phyloP scores from a whole-genome alignment of 345 rosid species.

The Murraya paniculata region DNA sequence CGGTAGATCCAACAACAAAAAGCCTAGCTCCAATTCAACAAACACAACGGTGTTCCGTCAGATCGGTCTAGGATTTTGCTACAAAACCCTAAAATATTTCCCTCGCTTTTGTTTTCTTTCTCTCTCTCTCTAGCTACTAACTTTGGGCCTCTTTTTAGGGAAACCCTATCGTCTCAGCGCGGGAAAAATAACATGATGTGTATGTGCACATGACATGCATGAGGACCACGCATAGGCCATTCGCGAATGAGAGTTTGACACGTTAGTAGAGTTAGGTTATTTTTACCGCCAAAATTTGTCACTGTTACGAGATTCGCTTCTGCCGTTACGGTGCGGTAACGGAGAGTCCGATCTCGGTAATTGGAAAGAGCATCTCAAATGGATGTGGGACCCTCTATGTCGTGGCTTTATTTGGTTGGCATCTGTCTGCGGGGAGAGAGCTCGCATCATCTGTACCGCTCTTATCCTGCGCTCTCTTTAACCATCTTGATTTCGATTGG shows the following conservation, averaged over 20 bases:
- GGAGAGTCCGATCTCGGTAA: slow-evolving; percentile 7
- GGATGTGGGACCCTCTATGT: neutral
- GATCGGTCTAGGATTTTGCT: neutral
- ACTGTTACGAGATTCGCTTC: slow-evolving; percentile 30
- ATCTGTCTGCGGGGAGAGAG: neutral
- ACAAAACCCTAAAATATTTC: slow-evolving; percentile 11
- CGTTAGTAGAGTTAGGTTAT: slow-evolving; percentile 3
- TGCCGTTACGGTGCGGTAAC: slow-evolving; percentile 23
- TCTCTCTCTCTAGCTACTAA: slow-evolving; percentile 19
- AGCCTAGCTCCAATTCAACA: neutral
- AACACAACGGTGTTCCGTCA: neutral
- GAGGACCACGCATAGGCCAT: neutral
- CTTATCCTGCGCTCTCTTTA: neutral
- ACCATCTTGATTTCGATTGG: too few relatives aligned
- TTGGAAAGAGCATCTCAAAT: neutral
- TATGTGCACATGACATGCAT: neutral
- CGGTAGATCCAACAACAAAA: neutral
- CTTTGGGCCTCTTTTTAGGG: slow-evolving; percentile 1
- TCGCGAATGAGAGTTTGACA: slow-evolving; percentile 13
- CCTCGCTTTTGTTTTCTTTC: slow-evolving; percentile 3
- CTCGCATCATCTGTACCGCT: neutral
- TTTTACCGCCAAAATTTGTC: slow-evolving; percentile 45
- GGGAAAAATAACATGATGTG: slow-evolving; percentile 35
- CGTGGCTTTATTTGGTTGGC: neutral
- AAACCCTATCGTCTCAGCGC: slow-evolving; percentile 38